phyloP scores from a whole-genome alignment of 768 basidiomycete species.

The Strobilomyces dryophilus region DNA sequence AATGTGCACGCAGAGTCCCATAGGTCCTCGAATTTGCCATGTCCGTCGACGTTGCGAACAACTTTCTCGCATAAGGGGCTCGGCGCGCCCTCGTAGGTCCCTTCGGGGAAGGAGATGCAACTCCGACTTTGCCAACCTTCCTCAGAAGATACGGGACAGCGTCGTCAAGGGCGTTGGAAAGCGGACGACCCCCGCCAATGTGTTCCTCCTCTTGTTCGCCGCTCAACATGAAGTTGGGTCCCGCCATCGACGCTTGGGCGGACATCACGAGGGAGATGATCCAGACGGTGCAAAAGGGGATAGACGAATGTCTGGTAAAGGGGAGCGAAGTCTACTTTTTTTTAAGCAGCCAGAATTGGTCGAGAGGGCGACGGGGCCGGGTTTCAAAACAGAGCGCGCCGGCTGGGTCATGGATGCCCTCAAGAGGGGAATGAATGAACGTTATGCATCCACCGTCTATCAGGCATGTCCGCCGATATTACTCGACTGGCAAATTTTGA shows the following conservation, averaged over 20 bases:
- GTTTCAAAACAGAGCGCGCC: constrained; percentile 77
- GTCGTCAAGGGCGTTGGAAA: constrained; percentile 47
- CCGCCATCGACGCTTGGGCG: constrained; percentile 51
- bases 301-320: too few relatives aligned
- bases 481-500: not conserved
- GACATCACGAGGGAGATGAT: too few relatives aligned
- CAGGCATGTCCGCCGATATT: constrained; percentile 46
- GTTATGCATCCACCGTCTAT: constrained; percentile 66
- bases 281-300: too few relatives aligned
- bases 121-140: not conserved
- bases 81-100: constrained; percentile 74
- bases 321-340: constrained; percentile 63
- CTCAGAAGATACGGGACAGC: too few relatives aligned
- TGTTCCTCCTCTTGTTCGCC: constrained; percentile 65
- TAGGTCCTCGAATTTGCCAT: constrained; percentile 63
- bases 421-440: constrained; percentile 57
- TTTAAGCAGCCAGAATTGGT: constrained; percentile 64
- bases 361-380: constrained; percentile 61
- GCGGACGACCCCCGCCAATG: constrained; percentile 61
- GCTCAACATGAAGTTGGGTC: constrained; percentile 57
- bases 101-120: constrained; percentile 88
- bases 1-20: too few relatives aligned
- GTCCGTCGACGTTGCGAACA: constrained; percentile 21
- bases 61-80: constrained; percentile 25
- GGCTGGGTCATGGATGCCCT: constrained; percentile 70